Evolutionary conservation across 2,329 filamentous ascomycete species (phyloP).

Genomic region (Trematosphaeria pertusa): DNA sequence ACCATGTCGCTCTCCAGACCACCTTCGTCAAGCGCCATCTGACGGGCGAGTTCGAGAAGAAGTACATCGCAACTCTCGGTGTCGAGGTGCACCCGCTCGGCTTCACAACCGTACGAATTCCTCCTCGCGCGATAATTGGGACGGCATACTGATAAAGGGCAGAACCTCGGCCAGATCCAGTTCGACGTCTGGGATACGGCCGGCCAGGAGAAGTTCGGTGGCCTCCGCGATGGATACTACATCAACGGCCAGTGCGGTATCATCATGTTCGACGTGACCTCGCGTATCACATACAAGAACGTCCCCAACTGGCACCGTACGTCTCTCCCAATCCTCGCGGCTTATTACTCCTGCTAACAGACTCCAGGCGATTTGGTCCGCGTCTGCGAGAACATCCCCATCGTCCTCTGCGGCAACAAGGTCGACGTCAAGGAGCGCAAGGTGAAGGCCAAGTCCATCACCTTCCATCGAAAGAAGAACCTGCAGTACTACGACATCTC

Average conservation of each 20-base stretch:
- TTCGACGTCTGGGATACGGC: slow-evolving; percentile 99
- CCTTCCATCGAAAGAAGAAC: slow-evolving; percentile 99
- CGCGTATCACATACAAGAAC: slow-evolving; percentile 99
- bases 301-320: slow-evolving; percentile 99
- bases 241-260: slow-evolving; percentile 99
- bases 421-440: slow-evolving; percentile 99
- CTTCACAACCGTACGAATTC: slow-evolving; percentile 88
- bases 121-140: slow-evolving; percentile 11
- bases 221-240: slow-evolving; percentile 99
- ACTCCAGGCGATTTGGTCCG: slow-evolving; percentile 88
- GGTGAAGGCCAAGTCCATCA: slow-evolving; percentile 99
- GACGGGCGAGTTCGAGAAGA: slow-evolving; percentile 99
- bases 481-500: slow-evolving; percentile 99
- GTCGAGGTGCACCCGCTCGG: slow-evolving; percentile 98
- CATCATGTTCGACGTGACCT: slow-evolving; percentile 99
- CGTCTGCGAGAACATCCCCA: slow-evolving; percentile 99
- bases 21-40: slow-evolving; percentile 99
- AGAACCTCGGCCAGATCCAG: slow-evolving; percentile 94
- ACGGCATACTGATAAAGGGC: slow-evolving; percentile 28
- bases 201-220: slow-evolving; percentile 99
- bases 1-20: slow-evolving; percentile 67
- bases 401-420: slow-evolving; percentile 99
- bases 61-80: slow-evolving; percentile 99
- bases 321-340: slow-evolving; percentile 49
- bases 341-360: slow-evolving; percentile 20